Evolutionary conservation across 2,329 filamentous ascomycete species (phyloP), one percentile per base, ranked within the genome.

Genomic region (Neurospora sp.): DNA sequence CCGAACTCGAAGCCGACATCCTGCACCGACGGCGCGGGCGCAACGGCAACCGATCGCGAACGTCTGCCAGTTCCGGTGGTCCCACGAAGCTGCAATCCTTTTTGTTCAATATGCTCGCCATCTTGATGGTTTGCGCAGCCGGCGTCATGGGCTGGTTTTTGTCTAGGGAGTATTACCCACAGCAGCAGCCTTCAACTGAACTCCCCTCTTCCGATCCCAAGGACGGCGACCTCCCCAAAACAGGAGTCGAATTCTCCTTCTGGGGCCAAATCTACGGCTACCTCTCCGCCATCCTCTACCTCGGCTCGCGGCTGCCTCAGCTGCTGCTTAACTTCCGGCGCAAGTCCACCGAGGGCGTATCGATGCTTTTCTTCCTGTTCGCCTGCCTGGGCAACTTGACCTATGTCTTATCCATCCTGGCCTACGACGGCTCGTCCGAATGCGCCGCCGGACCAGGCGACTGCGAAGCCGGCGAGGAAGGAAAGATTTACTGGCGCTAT

Each of bases 331-430:
- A 98, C 80, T 97, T 92, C 82, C 88, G 92, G 23, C 90, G 96
- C 72, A 97, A 97, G 82, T 94, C 91, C 62, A 97, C 94, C 0
- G 94, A 98, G 69, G 96, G 96, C 3, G 90, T 99, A 23, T 95
- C 92, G 73, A 89, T 97, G 82, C 86, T 98, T 11, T 99, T 98
- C 81, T 98, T 98, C 82, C 84, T 98, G 28, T 98, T 99, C 78
- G 96, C 96, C 4, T 98, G 95, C 78, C 88, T 98, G 6, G 96
- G 96, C 2, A 99, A 99, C 79, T 80, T 97, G 73, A 97, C 94
- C 0, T 98, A 96, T 77, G 94, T 97, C 19, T 83, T 97, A 43
- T 94, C 91, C 43, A 98, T 99, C 74, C 86, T 98, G 73, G 94
- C 93, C 0, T 98, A 93, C 77, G 92, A 94, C 71, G 52, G 52